phyloP scores from a whole-genome alignment of 169 alveolate species.

The Cryptosporidium sp. region DNA sequence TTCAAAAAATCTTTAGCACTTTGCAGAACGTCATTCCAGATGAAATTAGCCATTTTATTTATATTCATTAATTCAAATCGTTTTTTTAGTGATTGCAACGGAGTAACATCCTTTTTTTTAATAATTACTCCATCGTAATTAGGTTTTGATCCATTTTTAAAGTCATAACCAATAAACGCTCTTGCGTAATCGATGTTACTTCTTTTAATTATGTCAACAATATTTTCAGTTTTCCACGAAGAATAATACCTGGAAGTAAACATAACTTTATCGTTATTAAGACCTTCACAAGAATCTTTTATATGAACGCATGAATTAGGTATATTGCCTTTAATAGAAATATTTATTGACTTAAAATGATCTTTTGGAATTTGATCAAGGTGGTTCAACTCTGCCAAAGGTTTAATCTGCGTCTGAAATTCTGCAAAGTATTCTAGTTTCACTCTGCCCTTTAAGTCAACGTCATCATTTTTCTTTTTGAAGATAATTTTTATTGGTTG shows the following conservation, averaged over 20 bases:
- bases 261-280: not conserved
- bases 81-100: slow-evolving; percentile 4
- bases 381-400: slow-evolving; percentile 16
- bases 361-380: slow-evolving; percentile 43
- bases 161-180: slow-evolving; percentile 51
- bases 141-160: slow-evolving; percentile 31
- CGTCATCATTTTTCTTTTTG: not conserved
- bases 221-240: slow-evolving; percentile 43
- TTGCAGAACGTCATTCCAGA: slow-evolving; percentile 48
- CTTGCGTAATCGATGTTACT: slow-evolving; percentile 35
- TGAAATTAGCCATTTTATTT: slow-evolving; percentile 35
- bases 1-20: slow-evolving; percentile 21
- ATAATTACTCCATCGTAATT: slow-evolving; percentile 46
- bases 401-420: slow-evolving; percentile 59
- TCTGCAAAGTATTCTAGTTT: slow-evolving; percentile 58
- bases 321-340: slow-evolving; percentile 28
- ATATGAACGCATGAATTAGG: slow-evolving; percentile 64
- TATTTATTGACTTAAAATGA: slow-evolving; percentile 1
- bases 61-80: slow-evolving; percentile 21
- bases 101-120: slow-evolving; percentile 9
- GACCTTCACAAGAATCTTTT: slow-evolving; percentile 5
- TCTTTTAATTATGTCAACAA: slow-evolving; percentile 21
- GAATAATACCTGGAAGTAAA: slow-evolving; percentile 23
- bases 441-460: not conserved
- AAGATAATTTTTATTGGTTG: slow-evolving; percentile 39